These are phyloP conservation scores for Bombardia bombarda DNA, from an alignment of 495 filamentous ascomycete species.

Conservation along the genomic window DNA sequence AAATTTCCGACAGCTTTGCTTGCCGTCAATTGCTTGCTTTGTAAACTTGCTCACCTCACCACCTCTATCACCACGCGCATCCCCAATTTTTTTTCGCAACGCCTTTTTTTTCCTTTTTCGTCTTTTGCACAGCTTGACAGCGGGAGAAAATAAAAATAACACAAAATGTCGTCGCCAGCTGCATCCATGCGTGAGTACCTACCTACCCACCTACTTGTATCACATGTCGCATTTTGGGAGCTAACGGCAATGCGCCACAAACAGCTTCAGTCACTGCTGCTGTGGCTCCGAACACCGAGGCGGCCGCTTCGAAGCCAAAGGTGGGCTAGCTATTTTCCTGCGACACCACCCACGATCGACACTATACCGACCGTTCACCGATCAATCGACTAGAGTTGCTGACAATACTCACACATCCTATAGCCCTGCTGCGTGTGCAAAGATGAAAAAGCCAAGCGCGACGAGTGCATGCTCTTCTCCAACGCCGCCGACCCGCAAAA, in stretches of 20 bases:
- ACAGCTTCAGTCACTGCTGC: not conserved
- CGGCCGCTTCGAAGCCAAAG: constrained; percentile 39
- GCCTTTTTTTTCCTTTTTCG: no score
- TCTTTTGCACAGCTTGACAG: no score
- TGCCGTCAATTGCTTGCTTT: no score
- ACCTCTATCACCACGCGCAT: not conserved
- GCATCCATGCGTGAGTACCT: constrained; percentile 27
- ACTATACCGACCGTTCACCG: not conserved
- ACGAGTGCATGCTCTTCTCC: constrained; percentile 98
- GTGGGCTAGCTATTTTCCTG: constrained; percentile 17
- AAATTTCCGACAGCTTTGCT: no score
- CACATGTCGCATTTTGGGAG: no score
- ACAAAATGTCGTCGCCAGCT: constrained; percentile 25
- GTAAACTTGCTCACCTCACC: not conserved
- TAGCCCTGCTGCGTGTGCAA: constrained; percentile 98
- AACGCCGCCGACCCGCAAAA: constrained; percentile 64
- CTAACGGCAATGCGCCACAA: not conserved
- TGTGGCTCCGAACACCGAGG: constrained; percentile 11
- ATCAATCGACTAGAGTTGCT: not conserved
- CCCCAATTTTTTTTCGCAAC: not conserved
- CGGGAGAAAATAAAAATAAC: not conserved
- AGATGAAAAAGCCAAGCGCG: constrained; percentile 80
- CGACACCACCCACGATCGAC: no score
- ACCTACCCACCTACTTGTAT: no score
- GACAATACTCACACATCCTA: not conserved